Conservation (phyloP, 805 yeast genomes). For the Sugiyamaella valdiviana region DNA sequence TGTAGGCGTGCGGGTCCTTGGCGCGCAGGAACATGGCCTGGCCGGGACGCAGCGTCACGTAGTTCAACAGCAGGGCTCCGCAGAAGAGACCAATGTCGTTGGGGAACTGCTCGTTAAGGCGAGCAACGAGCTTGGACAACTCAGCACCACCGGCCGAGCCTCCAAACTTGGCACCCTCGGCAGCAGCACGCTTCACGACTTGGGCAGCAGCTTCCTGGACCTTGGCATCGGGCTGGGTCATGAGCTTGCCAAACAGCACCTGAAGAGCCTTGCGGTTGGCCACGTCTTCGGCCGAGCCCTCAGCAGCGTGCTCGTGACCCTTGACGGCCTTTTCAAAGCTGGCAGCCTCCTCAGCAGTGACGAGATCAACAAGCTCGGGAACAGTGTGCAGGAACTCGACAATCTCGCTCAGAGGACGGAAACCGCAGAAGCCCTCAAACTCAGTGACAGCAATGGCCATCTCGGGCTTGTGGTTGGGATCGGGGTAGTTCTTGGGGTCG, state of each 20-base stretch:
- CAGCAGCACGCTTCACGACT: constrained; percentile 59
- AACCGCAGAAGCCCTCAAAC: constrained; percentile 97
- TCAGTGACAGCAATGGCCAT: constrained; percentile 97
- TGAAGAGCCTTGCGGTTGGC: constrained; percentile 63
- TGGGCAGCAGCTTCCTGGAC: constrained; percentile 51
- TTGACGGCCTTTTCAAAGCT: constrained; percentile 36
- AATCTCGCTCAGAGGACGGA: constrained; percentile 80
- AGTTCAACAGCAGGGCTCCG: constrained; percentile 89
- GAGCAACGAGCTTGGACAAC: constrained; percentile 65
- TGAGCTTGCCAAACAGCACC: constrained; percentile 69
- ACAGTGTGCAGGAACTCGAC: constrained; percentile 60
- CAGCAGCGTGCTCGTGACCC: constrained; percentile 32
- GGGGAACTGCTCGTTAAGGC: constrained; percentile 85
- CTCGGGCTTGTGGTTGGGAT: constrained; percentile 98
- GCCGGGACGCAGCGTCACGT: constrained; percentile 73
- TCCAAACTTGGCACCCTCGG: constrained; percentile 53
- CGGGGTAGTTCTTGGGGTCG: constrained; percentile 95
- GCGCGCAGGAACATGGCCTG: constrained; percentile 97
- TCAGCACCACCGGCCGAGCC: constrained; percentile 34
- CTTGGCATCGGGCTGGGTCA: constrained; percentile 67
- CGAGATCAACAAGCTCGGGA: constrained; percentile 69
- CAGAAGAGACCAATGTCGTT: constrained; percentile 92
- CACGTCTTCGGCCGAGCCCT: constrained; percentile 49
- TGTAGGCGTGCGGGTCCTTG: constrained; percentile 97
- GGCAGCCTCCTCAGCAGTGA: constrained; percentile 54